Conservation (phyloP, 2,329 filamentous ascomycete species). For the Aaosphaeria arxii region DNA sequence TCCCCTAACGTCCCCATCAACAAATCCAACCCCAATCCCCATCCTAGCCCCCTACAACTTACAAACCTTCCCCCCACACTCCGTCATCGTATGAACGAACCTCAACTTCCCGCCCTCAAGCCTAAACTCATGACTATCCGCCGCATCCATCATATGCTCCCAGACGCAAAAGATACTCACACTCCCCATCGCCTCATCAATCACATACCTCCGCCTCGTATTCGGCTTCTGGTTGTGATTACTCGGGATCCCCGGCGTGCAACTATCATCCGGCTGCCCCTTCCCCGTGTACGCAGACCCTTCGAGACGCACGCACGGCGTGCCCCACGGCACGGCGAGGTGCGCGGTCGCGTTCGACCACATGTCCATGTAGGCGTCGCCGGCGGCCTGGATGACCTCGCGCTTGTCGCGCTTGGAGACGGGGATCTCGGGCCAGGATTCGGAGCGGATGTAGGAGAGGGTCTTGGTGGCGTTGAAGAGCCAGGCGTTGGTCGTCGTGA, state of each 20-base stretch:
- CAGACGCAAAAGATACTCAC: constrained; percentile 20
- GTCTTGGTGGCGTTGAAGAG: constrained; percentile 21
- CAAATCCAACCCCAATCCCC: neutral
- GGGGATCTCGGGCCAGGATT: constrained; percentile 13
- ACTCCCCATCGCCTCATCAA: constrained; percentile 19
- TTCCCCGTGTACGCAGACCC: constrained; percentile 19
- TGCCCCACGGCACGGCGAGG: constrained; percentile 17
- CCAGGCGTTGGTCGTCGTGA: constrained; percentile 13
- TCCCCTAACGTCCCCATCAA: neutral
- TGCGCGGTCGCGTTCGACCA: constrained; percentile 14
- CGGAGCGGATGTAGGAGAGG: constrained; percentile 12
- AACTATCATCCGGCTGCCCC: constrained; percentile 13
- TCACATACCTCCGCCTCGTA: constrained; percentile 14
- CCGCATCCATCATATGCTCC: constrained; percentile 23
- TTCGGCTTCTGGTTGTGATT: constrained; percentile 7
- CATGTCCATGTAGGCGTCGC: constrained; percentile 20
- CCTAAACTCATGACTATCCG: constrained; percentile 21
- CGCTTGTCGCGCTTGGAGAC: constrained; percentile 4
- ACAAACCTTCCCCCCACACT: constrained; percentile 7
- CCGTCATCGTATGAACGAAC: constrained; percentile 15
- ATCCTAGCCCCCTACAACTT: constrained; percentile 2
- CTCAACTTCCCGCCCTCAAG: constrained; percentile 18
- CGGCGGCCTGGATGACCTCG: constrained; percentile 14
- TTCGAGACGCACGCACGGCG: constrained; percentile 16
- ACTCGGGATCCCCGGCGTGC: constrained; percentile 16